Conservation (phyloP, 2,329 filamentous ascomycete genomes). For the Colletotrichum plurivorum region DNA sequence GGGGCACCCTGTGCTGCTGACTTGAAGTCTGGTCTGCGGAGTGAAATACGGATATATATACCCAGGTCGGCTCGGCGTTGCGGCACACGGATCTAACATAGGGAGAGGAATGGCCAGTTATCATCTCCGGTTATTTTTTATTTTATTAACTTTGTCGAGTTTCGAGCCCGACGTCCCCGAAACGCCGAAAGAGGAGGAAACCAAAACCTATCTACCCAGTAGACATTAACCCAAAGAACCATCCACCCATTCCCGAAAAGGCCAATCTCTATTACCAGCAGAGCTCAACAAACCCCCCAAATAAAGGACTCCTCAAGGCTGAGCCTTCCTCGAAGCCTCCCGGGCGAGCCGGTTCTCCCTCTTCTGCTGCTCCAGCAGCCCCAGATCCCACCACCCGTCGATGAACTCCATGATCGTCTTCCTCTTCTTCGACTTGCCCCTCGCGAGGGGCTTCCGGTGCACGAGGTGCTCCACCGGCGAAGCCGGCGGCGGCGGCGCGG, state of each 20-base stretch:
- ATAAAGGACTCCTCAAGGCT: background rate
- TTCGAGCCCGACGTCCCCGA: constrained; percentile 8
- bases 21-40: constrained; percentile 43
- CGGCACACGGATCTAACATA: background rate
- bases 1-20: constrained; percentile 56
- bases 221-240: constrained; percentile 36
- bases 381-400: constrained; percentile 70
- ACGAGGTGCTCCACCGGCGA: constrained; percentile 9
- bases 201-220: constrained; percentile 38
- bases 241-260: background rate
- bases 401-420: constrained; percentile 64
- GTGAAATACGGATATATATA: background rate
- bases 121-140: constrained; percentile 8
- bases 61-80: no score
- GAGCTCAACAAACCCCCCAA: background rate
- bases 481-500: constrained; percentile 26
- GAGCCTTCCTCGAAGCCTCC: constrained; percentile 18
- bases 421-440: constrained; percentile 54
- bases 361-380: constrained; percentile 62
- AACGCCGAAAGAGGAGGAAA: constrained; percentile 7
- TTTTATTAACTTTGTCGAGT: constrained; percentile 14
- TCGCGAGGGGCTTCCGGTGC: constrained; percentile 10
- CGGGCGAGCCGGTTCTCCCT: constrained; percentile 49
- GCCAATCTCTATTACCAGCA: constrained; percentile 28
- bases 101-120: background rate